Evolutionary conservation across 1,284 basidiomycete species (phyloP).

Genomic region (Cutaneotrichosporon curvatum): DNA sequence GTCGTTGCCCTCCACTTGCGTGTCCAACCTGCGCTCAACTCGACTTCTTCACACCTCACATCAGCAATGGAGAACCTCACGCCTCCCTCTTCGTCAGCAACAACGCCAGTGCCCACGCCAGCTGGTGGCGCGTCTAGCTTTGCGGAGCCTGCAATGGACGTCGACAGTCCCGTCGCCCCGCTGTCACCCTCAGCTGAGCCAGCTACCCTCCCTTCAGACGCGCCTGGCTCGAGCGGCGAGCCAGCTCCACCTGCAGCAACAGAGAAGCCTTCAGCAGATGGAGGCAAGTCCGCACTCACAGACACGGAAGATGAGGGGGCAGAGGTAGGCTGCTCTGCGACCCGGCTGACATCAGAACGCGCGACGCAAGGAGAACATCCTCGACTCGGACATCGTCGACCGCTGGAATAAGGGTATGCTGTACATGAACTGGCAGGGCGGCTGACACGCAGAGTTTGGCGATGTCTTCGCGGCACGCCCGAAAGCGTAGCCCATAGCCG

Average conservation of each 20-base stretch:
- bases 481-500: background rate
- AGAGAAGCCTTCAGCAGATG: background rate
- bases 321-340: background rate
- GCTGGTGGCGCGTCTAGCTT: background rate
- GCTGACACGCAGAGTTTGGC: constrained; percentile 30
- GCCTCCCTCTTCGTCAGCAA: background rate
- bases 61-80: background rate
- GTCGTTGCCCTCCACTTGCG: too few relatives aligned
- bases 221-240: too few relatives aligned
- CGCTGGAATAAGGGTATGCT: constrained; percentile 37
- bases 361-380: constrained; percentile 10
- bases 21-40: too few relatives aligned
- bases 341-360: constrained; percentile 2
- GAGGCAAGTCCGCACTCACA: background rate
- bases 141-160: background rate
- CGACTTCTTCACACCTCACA: background rate
- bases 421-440: background rate
- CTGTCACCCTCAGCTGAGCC: background rate
- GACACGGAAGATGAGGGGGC: background rate
- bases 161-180: background rate
- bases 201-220: too few relatives aligned
- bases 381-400: constrained; percentile 32
- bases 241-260: background rate
- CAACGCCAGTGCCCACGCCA: background rate
- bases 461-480: constrained; percentile 22